Percentiles rank a stretch among this genome's conserved stretches.
Conservation (phyloP, 352 stramenopile species). For the Phytophthora cryptogea region DNA sequence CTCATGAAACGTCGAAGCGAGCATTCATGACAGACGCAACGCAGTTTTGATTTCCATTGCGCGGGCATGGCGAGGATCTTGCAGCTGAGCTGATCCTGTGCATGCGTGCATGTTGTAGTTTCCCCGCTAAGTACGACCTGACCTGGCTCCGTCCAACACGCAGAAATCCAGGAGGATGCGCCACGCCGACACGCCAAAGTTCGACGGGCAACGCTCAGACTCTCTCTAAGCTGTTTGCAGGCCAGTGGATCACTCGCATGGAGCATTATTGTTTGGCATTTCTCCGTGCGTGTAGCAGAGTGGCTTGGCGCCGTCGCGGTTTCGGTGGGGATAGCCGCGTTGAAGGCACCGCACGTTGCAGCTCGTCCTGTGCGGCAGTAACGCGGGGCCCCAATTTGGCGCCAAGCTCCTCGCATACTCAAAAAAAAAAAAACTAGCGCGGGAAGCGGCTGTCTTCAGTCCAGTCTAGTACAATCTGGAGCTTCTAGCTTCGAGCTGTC, state of each 20-base stretch:
- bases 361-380: background rate
- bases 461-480: no score
- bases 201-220: background rate
- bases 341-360: background rate
- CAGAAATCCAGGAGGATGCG: constrained; percentile 10
- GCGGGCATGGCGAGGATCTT: background rate
- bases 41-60: background rate
- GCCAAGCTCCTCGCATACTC: constrained; percentile 5
- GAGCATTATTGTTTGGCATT: background rate
- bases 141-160: constrained; percentile 20
- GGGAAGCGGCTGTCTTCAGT: background rate
- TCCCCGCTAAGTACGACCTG: background rate
- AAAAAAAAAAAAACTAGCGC: background rate
- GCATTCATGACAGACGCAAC: background rate
- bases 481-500: no score
- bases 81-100: background rate
- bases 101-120: constrained; percentile 8
- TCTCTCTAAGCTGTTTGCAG: no score
- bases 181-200: constrained; percentile 10
- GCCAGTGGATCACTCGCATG: background rate
- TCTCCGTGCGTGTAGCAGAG: no score
- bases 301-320: background rate
- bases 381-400: background rate
- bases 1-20: background rate
- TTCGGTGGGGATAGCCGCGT: background rate